Evolutionary conservation across 371 early-diverging fungal species (phyloP).

Genomic region (Mortierella sp.): DNA sequence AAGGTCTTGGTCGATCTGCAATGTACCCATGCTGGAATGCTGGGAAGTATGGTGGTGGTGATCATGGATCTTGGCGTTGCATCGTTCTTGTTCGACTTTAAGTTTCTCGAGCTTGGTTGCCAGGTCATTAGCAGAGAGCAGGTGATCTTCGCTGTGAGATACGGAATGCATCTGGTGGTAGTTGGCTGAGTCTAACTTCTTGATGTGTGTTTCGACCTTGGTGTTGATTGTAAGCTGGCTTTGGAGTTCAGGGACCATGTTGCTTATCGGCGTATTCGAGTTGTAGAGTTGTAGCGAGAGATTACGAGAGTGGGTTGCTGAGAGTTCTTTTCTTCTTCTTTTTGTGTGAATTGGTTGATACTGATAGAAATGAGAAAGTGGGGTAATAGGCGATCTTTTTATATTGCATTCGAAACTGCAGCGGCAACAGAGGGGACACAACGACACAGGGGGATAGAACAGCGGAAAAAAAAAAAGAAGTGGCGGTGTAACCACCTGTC

Average conservation of each 20-base stretch:
- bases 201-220: neutral
- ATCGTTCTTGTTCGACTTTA: constrained; percentile 1
- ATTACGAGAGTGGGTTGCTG: no score
- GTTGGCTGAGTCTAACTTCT: no score
- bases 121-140: constrained; percentile 18
- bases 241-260: no score
- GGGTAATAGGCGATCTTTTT: neutral
- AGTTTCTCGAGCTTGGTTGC: constrained; percentile 17
- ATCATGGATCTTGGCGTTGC: neutral
- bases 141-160: constrained; percentile 1
- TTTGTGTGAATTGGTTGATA: neutral
- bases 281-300: no score
- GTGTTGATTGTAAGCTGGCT: neutral
- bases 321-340: neutral
- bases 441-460: neutral
- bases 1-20: constrained; percentile 19
- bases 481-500: neutral
- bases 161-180: neutral
- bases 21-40: no score
- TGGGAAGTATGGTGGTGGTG: neutral
- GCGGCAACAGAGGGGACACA: no score
- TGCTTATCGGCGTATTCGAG: no score
- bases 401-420: neutral
- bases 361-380: neutral
- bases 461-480: neutral